These are phyloP conservation scores for Gynochthodes officinalis DNA, from an alignment of 257 asterid genomes.

Conservation along the genomic window DNA sequence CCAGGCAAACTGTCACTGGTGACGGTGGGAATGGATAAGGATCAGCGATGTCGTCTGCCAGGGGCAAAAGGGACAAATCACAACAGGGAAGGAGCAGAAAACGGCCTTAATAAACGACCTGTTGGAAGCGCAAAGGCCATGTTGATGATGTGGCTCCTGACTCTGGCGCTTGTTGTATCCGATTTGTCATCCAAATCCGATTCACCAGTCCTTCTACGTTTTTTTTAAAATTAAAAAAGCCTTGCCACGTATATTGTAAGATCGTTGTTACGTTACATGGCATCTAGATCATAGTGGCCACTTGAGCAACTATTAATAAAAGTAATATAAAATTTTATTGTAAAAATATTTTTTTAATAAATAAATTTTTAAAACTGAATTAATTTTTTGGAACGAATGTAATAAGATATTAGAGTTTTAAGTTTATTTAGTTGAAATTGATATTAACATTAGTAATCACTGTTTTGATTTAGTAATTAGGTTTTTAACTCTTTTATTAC, in stretches of 20 bases:
- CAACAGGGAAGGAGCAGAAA: background rate
- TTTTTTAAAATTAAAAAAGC: background rate
- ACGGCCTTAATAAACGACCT: slow-evolving; percentile 24
- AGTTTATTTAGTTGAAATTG: no score
- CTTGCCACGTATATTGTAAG: background rate
- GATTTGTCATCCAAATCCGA: slow-evolving; percentile 19
- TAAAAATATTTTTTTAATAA: no score
- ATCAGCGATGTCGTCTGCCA: background rate
- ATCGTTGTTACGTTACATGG: slow-evolving; percentile 2
- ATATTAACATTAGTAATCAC: no score
- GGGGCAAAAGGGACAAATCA: slow-evolving; percentile 9
- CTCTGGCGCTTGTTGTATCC: background rate
- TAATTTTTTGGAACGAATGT: no score
- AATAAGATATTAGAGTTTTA: no score
- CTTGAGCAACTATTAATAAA: background rate
- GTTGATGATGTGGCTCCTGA: slow-evolving; percentile 16
- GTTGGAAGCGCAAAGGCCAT: background rate
- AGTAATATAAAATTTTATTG: no score
- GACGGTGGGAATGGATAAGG: background rate
- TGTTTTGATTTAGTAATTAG: no score
- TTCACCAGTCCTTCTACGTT: background rate
- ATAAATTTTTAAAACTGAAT: no score
- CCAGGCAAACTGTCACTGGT: background rate
- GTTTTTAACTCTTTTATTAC: no score
- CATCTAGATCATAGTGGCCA: background rate